Base-by-base conservation (phyloP, 495 filamentous ascomycete genomes). In the Aspergillus incahuasiensis region DNA sequence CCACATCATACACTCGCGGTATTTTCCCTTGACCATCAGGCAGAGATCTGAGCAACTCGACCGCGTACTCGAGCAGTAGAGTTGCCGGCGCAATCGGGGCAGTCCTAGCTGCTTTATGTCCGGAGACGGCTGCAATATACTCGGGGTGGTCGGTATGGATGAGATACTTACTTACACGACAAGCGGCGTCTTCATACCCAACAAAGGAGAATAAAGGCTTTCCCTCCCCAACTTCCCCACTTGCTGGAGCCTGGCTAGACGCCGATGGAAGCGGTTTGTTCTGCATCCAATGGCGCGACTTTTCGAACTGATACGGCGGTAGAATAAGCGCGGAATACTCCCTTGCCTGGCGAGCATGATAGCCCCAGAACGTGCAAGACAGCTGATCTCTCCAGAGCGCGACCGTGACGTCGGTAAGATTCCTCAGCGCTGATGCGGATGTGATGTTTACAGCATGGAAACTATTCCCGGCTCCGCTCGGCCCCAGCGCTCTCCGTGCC, bases 251-350 rank as follows among this genome's bases (percentile, higher is more conserved):
- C 12, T 24, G 16, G 16, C 6, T 6, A 21, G 30, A 5, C 25
- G n/a, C 6, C 5, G 11, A 28, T n/a, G 58, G 58, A 11, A 61
- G 53, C 11, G 42, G 44, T 42, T 66, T 67, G 19, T 70, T 55
- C 1, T 74, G 64, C 41, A 76, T 48, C 74, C 74, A 79, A 42
- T 79, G 74, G 0, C 58, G 39, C 0, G 71, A 56, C 52, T 74
- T 73, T 22, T 80, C 76, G 44, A 85, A 85, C 54, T 81, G 76
- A 41, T 82, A 83, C 0, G 80, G 74, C 11, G 81, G 81, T 0
- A 84, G 69, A 1, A 67, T 47, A n/a, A 82, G 6, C 6, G 41
- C 52, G 5, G 47, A 22, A 51, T 77, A 76, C 2, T 71, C 59
- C 8, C 48, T 38, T 6, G 58, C 75, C 59, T 80, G 78, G 1